Evolutionary conservation across 306 rosid genomes (phyloP), one percentile per base, ranked within the genome.

Genomic region (Nissolia schottii): DNA sequence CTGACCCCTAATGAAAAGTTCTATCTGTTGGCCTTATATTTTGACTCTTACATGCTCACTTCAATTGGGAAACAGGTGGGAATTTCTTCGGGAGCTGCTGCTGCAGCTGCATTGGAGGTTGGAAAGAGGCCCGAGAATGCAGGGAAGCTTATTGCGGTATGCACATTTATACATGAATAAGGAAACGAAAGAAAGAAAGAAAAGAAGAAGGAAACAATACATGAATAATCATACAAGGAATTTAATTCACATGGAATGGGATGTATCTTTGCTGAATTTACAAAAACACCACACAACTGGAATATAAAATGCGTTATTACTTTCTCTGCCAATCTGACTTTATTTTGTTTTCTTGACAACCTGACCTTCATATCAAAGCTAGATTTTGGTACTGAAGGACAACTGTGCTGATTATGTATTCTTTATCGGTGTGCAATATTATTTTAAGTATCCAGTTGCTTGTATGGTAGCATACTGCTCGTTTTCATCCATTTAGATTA

Each of bases 71-170:
- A 72, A 71, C 82, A 94, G 99, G 99, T 91, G 59, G 99, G 99
- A 23, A 91, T 94, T 75, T 94, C 99, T 76, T 94, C 99, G 7
- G 99, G 99, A 74, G 99, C 97, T 51, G 97, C 99, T 2, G 87
- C 96, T 0, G 96, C 96, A 15, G 99, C 99, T 10, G 99, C 99
- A 19, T 15, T 91, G 77, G 68, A 82, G 84, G 97, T 94, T 76
- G 99, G 96, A 73, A 89, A 85, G 82, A 89, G 97, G 68, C 91
- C 95, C 29, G 97, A 91, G 67, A 94, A 94, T 84, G 93, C 92
- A 18, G 99, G 99, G 69, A 94, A 94, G 88, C 96, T 89, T 75
- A 89, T 94, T 41, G 86, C 83, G 82, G 97, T 94, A 86, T 70
- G 87, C 74, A 31, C 28, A 14, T 67, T 50, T 51, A 54, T 64